Evolutionary conservation across 2,329 filamentous ascomycete genomes (phyloP), one percentile per base, ranked within the genome.

Genomic region (Xylariaceae sp.): DNA sequence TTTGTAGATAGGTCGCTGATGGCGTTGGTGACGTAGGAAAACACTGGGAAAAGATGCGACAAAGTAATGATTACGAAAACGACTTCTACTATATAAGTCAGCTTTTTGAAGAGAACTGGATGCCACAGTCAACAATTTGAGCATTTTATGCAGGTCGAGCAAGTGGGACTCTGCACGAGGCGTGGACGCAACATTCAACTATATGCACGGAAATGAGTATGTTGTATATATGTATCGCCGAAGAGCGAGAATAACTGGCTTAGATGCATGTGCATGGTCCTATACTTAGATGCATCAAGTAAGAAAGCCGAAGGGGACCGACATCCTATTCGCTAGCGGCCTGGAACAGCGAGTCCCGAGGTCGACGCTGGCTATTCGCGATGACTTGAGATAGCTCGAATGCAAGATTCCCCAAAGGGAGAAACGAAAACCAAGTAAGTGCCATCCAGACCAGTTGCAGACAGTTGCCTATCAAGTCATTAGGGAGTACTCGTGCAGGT

Each of bases 31-130:
- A 50, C 20, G 56, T 57, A 79, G 77, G 68, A 54, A 65, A 61
- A 57, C 61, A 71, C 18, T 86, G 83, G 82, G 72, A 79, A 45
- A 69, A 71, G 21, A 62, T 84, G 46, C 73, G 77, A 48, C 72
- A 74, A 12, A 70, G 65, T 40, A 71, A 75, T 16, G 73, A 71
- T 37, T 84, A 80, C 60, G 81, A 84, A 62, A 65, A 85, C 64
- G 80, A 84, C 61, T 83, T 81, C 65, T 86, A 79, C 65, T 86
- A 84, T 64, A 75, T 85, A 61, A 83, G 81, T 64, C 84, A 87
- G 65, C 71, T 87, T 26, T 86, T 79, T 65, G 79, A 84, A 62
- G 74, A 78, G 54, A 78, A 81, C 51, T 86, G 84, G 83, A 72
- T 75, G 59, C 76, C 77, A 6, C 71, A 73, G 44, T 56, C 67